Evolutionary conservation across 2,329 filamentous ascomycete genomes (phyloP).

Genomic region (Diaporthe humulicola): DNA sequence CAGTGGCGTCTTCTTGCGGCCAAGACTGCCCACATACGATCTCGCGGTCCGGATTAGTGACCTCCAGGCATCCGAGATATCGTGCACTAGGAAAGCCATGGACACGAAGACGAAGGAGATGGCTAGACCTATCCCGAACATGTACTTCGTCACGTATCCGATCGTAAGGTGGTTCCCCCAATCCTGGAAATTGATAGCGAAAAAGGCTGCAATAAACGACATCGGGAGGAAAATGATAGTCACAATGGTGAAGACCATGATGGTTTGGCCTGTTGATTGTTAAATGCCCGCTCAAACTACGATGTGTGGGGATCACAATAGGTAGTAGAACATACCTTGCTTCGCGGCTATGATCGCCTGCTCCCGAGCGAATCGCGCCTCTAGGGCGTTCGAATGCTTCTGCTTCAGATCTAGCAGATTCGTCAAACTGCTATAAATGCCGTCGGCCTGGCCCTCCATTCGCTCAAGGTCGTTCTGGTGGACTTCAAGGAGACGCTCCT

Average conservation of each 20-base stretch:
- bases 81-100: constrained; percentile 53
- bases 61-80: constrained; percentile 47
- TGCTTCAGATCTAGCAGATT: constrained; percentile 77
- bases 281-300: background rate
- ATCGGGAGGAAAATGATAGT: constrained; percentile 60
- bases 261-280: constrained; percentile 50
- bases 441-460: constrained; percentile 73
- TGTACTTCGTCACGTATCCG: constrained; percentile 47
- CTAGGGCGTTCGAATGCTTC: constrained; percentile 77
- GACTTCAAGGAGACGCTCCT: constrained; percentile 68
- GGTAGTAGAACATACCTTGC: constrained; percentile 44
- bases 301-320: background rate
- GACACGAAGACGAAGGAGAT: constrained; percentile 54
- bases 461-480: constrained; percentile 70
- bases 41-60: constrained; percentile 15
- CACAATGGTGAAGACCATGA: constrained; percentile 61
- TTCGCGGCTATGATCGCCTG: constrained; percentile 72
- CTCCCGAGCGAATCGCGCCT: constrained; percentile 72
- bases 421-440: constrained; percentile 70
- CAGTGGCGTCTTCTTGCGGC: background rate
- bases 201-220: constrained; percentile 58
- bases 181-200: constrained; percentile 59
- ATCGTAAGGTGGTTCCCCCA: constrained; percentile 54
- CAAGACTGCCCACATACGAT: background rate
- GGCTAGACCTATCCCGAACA: constrained; percentile 55